phyloP scores from a whole-genome alignment of 164 flowering plant species.

The Euptelea pleiosperma region DNA sequence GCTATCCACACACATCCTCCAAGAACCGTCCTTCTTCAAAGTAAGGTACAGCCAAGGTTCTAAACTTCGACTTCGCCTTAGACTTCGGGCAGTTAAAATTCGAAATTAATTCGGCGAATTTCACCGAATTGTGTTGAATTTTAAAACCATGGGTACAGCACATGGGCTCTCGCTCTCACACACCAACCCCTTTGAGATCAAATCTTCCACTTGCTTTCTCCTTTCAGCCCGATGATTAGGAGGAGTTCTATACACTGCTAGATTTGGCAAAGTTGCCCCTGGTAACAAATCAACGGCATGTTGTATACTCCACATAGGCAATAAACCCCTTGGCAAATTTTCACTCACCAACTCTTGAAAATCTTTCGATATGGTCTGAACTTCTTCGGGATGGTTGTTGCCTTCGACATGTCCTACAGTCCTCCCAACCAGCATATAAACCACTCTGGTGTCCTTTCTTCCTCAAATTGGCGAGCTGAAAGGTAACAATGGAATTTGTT shows the following conservation, averaged over 20 bases:
- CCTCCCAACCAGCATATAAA: background rate
- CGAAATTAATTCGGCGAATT: no score
- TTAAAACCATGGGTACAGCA: background rate
- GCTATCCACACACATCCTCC: no score
- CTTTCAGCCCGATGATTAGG: background rate
- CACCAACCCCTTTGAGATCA: conserved; percentile 5
- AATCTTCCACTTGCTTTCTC: conserved; percentile 3
- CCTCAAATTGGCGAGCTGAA: background rate
- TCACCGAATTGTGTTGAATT: no score
- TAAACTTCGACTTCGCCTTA: no score
- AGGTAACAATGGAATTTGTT: background rate
- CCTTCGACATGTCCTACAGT: background rate
- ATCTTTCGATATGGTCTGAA: background rate
- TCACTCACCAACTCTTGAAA: conserved; percentile 1
- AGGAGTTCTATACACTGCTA: conserved; percentile 3
- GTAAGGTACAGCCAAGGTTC: no score
- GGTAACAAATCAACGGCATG: conserved; percentile 9
- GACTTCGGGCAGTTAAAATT: no score
- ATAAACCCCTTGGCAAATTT: background rate
- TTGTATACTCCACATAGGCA: background rate
- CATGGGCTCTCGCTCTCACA: conserved; percentile 14
- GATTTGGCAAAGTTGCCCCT: conserved; percentile 5
- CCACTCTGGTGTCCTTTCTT: background rate
- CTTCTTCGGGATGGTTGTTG: no score
- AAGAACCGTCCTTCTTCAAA: conserved; percentile 3